These are phyloP conservation scores for Magnaporthiopsis poae DNA, from an alignment of 2,329 filamentous ascomycete species.

Conservation along the genomic window DNA sequence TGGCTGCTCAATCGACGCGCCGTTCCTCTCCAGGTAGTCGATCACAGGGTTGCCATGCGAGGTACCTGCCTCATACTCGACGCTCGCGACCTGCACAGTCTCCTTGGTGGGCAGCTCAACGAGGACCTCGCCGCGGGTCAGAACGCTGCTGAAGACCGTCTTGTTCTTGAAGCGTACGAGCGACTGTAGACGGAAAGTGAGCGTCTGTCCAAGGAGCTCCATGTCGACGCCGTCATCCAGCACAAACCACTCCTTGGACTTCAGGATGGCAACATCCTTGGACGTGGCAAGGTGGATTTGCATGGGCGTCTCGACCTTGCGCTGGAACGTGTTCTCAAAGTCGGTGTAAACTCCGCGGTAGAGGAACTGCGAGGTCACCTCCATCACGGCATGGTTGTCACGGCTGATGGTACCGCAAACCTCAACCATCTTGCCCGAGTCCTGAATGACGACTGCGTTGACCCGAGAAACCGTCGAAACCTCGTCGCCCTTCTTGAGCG, in stretches of 20 bases:
- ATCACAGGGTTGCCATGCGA: slow-evolving; percentile 95
- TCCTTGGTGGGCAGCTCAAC: slow-evolving; percentile 94
- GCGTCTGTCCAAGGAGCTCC: slow-evolving; percentile 81
- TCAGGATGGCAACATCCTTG: slow-evolving; percentile 86
- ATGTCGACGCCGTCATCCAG: slow-evolving; percentile 63
- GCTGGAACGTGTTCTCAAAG: slow-evolving; percentile 96
- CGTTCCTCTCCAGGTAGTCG: slow-evolving; percentile 87
- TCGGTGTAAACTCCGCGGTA: slow-evolving; percentile 90
- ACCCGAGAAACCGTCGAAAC: slow-evolving; percentile 89
- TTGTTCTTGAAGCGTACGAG: slow-evolving; percentile 91
- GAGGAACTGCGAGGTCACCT: slow-evolving; percentile 95
- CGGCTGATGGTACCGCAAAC: slow-evolving; percentile 94
- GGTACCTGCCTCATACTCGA: slow-evolving; percentile 83
- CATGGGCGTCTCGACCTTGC: slow-evolving; percentile 90
- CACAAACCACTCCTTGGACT: slow-evolving; percentile 96
- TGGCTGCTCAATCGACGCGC: slow-evolving; percentile 86
- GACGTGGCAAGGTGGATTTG: slow-evolving; percentile 77
- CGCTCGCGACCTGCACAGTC: slow-evolving; percentile 90
- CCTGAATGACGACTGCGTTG: slow-evolving; percentile 96
- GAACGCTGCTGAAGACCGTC: slow-evolving; percentile 79
- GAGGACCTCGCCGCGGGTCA: slow-evolving; percentile 85
- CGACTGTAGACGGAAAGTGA: slow-evolving; percentile 91
- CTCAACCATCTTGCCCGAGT: slow-evolving; percentile 98
- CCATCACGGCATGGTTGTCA: slow-evolving; percentile 80
- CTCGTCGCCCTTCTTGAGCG: slow-evolving; percentile 88